Evolutionary conservation across 495 filamentous ascomycete species (phyloP).

Genomic region (Tuber borchii): DNA sequence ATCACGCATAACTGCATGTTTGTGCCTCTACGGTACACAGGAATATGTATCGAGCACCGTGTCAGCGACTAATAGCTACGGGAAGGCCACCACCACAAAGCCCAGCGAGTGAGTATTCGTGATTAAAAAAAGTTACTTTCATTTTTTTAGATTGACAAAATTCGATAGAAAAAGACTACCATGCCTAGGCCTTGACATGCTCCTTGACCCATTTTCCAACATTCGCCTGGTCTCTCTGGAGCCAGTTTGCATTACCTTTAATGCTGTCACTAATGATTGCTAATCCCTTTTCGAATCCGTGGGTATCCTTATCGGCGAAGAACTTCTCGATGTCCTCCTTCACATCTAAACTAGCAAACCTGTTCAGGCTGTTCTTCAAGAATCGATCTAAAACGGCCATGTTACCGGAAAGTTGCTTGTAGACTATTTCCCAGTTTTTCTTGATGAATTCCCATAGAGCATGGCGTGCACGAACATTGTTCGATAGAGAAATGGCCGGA

Average conservation of each 20-base stretch:
- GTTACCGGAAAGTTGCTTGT: conserved; percentile 64
- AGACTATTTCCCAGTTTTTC: conserved; percentile 65
- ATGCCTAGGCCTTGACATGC: conserved; percentile 43
- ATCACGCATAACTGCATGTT: not conserved
- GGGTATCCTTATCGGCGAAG: conserved; percentile 74
- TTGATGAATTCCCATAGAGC: conserved; percentile 79
- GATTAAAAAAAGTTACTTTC: not conserved
- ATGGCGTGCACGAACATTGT: conserved; percentile 61
- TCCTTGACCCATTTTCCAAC: conserved; percentile 65
- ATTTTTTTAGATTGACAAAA: not conserved
- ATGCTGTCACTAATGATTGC: conserved; percentile 75
- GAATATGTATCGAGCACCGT: not conserved
- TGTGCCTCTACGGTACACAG: not conserved
- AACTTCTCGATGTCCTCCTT: conserved; percentile 72
- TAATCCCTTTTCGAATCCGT: conserved; percentile 70
- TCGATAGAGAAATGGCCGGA: conserved; percentile 62
- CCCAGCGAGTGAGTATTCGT: not conserved
- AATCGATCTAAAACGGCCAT: conserved; percentile 84
- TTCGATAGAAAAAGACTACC: not conserved
- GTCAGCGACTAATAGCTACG: not conserved
- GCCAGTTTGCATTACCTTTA: conserved; percentile 67
- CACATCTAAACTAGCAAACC: conserved; percentile 64
- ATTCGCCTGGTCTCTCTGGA: conserved; percentile 59
- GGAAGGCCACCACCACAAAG: not conserved
- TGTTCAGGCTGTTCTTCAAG: conserved; percentile 64